Evolutionary conservation across 177 flowering plant genomes (phyloP).

Genomic region (Vitis hybrid): DNA sequence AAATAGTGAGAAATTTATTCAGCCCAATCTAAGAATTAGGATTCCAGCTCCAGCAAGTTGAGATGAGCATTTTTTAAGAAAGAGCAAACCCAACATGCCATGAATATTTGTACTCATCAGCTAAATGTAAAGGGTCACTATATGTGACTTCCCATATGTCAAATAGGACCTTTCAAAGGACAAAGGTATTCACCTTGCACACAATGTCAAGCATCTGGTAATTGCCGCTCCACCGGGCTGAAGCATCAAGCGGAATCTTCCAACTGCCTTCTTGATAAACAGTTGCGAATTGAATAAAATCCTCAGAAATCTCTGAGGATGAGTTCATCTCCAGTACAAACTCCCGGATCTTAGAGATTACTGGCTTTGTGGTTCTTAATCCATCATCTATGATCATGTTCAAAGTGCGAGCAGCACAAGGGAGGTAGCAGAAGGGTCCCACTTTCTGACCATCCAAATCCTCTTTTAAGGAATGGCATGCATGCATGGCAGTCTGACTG

Average conservation of each 20-base stretch:
- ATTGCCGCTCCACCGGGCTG: constrained; percentile 86
- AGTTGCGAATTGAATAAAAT: constrained; percentile 56
- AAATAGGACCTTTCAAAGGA: neutral
- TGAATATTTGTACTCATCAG: too few relatives aligned
- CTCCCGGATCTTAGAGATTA: constrained; percentile 70
- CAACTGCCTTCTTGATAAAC: constrained; percentile 84
- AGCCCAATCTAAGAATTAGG: too few relatives aligned
- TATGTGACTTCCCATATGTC: neutral
- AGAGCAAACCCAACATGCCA: too few relatives aligned
- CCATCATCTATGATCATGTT: constrained; percentile 83
- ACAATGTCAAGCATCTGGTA: constrained; percentile 89
- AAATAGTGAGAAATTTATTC: too few relatives aligned
- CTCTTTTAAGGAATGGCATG: constrained; percentile 70
- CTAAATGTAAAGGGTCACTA: too few relatives aligned
- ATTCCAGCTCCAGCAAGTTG: too few relatives aligned
- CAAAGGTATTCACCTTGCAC: constrained; percentile 58
- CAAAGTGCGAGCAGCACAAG: constrained; percentile 91
- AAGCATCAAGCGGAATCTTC: constrained; percentile 84
- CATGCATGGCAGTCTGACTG: constrained; percentile 64
- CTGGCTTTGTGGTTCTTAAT: constrained; percentile 60
- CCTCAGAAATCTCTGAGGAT: constrained; percentile 58
- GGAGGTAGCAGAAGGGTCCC: constrained; percentile 73
- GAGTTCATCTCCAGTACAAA: constrained; percentile 78
- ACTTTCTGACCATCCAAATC: constrained; percentile 72
- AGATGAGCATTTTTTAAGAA: too few relatives aligned